A percentile compares a stretch with the other conserved stretches of the same genome.
Evolutionary conservation across 2,329 filamentous ascomycete species (phyloP).

Genomic region (Phaeosphaeria sp.): DNA sequence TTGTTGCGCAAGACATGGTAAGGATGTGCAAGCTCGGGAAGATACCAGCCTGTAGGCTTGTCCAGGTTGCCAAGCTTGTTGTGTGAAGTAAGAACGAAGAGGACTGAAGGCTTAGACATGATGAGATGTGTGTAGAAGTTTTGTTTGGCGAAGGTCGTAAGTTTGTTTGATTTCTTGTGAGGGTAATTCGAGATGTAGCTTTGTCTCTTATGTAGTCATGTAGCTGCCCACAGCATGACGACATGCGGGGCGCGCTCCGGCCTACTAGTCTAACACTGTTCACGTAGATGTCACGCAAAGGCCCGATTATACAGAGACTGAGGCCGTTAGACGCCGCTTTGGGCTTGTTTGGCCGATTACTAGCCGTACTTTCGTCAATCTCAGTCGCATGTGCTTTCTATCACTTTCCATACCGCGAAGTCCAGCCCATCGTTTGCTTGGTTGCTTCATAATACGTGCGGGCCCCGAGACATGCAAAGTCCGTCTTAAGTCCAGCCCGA

Average conservation of each 20-base stretch:
- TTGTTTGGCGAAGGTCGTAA: neutral
- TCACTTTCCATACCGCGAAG: neutral
- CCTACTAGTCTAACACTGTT: neutral
- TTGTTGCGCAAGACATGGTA: constrained; percentile 48
- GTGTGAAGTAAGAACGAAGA: constrained; percentile 74
- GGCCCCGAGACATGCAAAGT: neutral
- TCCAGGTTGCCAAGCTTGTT: constrained; percentile 51
- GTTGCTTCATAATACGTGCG: neutral
- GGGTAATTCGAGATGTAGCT: neutral
- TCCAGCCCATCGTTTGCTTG: neutral
- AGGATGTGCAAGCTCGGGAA: constrained; percentile 53
- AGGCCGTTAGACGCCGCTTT: neutral
- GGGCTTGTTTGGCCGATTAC: neutral
- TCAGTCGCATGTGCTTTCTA: neutral
- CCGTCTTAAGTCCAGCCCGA: neutral
- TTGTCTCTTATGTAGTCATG: neutral
- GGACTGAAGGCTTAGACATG: constrained; percentile 61
- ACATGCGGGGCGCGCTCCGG: neutral
- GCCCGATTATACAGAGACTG: neutral
- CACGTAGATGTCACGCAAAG: neutral
- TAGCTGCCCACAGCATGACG: neutral
- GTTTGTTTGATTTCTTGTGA: neutral
- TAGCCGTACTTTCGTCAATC: neutral
- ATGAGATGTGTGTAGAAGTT: neutral
- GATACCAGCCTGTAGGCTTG: constrained; percentile 72